Percentiles rank a stretch among this genome's conserved stretches.
Conservation (phyloP, 331 rosid species). For the Erythrophleum ivorense region DNA sequence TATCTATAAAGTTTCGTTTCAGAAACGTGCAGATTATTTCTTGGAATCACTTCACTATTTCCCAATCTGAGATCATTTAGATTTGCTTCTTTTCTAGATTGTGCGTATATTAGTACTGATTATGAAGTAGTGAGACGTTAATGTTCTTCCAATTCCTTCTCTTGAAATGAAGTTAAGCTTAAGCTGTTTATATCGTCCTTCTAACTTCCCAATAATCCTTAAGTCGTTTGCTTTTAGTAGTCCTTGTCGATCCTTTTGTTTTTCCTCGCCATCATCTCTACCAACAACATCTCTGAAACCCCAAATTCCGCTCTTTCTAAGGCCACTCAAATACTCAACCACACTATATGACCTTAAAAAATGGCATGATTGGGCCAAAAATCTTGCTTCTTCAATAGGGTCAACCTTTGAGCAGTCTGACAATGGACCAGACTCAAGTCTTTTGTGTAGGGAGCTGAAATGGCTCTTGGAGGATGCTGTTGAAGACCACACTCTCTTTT, state of each 20-base stretch:
- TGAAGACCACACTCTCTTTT: constrained; percentile 38
- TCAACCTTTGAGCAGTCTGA: constrained; percentile 68
- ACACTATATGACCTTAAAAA: constrained; percentile 58
- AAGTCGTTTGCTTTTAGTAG: constrained; percentile 35
- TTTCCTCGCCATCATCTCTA: constrained; percentile 35
- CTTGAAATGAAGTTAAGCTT: constrained; percentile 60
- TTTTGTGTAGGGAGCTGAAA: constrained; percentile 72
- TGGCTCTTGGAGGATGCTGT: constrained; percentile 85
- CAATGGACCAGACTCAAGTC: constrained; percentile 73
- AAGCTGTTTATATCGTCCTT: constrained; percentile 31
- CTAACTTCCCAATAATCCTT: constrained; percentile 39
- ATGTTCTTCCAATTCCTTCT: constrained; percentile 20
- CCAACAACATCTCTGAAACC: constrained; percentile 49
- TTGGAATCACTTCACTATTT: neutral
- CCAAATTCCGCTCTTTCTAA: constrained; percentile 69
- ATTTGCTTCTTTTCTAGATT: neutral
- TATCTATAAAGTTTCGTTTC: neutral
- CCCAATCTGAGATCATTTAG: neutral
- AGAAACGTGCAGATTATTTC: neutral
- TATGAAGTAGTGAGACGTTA: neutral
- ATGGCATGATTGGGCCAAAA: constrained; percentile 88
- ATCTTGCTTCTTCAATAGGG: constrained; percentile 62
- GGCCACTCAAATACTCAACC: constrained; percentile 62
- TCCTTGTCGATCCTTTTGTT: constrained; percentile 44
- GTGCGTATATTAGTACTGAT: neutral